Percentiles rank a stretch among this genome's conserved stretches.
phyloP scores from a whole-genome alignment of 331 rosid species.

The Acacia concinna region DNA sequence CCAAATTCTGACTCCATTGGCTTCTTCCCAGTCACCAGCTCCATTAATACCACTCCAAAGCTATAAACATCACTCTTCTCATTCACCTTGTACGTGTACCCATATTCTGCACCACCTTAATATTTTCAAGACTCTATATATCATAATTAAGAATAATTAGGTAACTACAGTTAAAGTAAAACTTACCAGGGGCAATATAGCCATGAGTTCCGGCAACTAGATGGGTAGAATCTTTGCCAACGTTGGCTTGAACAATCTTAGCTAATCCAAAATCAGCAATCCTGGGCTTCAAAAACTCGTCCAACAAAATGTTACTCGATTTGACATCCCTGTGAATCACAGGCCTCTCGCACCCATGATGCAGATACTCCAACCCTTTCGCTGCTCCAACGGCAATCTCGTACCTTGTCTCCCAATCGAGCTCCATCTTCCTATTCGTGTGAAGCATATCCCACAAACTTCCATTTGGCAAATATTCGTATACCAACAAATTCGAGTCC shows the following conservation, averaged over 20 bases:
- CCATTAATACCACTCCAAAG: constrained; percentile 92
- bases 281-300: constrained; percentile 81
- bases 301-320: constrained; percentile 85
- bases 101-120: constrained; percentile 81
- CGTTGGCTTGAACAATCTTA: constrained; percentile 58
- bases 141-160: too few species aligned
- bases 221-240: constrained; percentile 56
- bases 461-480: constrained; percentile 78
- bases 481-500: constrained; percentile 87
- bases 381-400: constrained; percentile 85
- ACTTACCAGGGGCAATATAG: constrained; percentile 91
- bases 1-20: constrained; percentile 76
- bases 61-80: constrained; percentile 96
- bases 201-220: constrained; percentile 91
- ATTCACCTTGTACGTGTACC: constrained; percentile 70
- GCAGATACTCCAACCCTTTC: constrained; percentile 87
- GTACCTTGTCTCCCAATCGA: constrained; percentile 84
- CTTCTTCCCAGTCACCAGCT: constrained; percentile 76
- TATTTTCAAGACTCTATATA: too few species aligned
- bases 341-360: constrained; percentile 74
- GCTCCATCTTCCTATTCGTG: constrained; percentile 56
- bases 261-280: constrained; percentile 96
- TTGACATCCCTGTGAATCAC: constrained; percentile 93
- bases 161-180: background rate
- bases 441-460: constrained; percentile 90